A percentile compares a stretch with the other conserved stretches of the same genome.
phyloP scores from a whole-genome alignment of 495 filamentous ascomycete species.

The Trichocladium uniseriatum region DNA sequence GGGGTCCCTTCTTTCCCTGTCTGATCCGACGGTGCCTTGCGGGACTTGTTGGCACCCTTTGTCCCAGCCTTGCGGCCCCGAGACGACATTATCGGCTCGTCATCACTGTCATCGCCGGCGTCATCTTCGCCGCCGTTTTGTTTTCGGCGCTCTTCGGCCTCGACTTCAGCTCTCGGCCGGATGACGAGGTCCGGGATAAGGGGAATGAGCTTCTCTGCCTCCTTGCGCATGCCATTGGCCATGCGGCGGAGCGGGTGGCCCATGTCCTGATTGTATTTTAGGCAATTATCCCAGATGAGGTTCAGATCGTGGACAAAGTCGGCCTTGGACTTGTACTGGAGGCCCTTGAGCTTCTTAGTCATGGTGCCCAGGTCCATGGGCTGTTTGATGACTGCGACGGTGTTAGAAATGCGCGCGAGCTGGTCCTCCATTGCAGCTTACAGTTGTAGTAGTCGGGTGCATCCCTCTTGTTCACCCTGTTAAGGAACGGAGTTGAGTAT shows the following conservation, averaged over 20 bases:
- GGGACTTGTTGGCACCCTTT: slow-evolving; percentile 63
- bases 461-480: slow-evolving; percentile 89
- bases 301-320: slow-evolving; percentile 91
- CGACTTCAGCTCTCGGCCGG: slow-evolving; percentile 83
- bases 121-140: slow-evolving; percentile 71
- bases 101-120: slow-evolving; percentile 81
- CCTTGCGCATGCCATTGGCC: slow-evolving; percentile 90
- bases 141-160: slow-evolving; percentile 85
- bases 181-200: slow-evolving; percentile 90
- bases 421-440: too few relatives aligned
- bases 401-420: slow-evolving; percentile 16
- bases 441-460: slow-evolving; percentile 89
- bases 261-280: slow-evolving; percentile 88
- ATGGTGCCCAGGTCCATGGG: slow-evolving; percentile 98
- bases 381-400: slow-evolving; percentile 71
- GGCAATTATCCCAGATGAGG: slow-evolving; percentile 92
- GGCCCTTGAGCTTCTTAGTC: slow-evolving; percentile 90
- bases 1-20: slow-evolving; percentile 78
- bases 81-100: slow-evolving; percentile 97
- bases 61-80: slow-evolving; percentile 83
- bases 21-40: slow-evolving; percentile 65
- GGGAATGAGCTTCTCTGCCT: slow-evolving; percentile 89
- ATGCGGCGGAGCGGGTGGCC: slow-evolving; percentile 83
- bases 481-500: slow-evolving; percentile 87
- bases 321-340: slow-evolving; percentile 84